These are phyloP conservation scores for Neoboletus brunneissimus DNA, from an alignment of 768 basidiomycete species.

Conservation along the genomic window DNA sequence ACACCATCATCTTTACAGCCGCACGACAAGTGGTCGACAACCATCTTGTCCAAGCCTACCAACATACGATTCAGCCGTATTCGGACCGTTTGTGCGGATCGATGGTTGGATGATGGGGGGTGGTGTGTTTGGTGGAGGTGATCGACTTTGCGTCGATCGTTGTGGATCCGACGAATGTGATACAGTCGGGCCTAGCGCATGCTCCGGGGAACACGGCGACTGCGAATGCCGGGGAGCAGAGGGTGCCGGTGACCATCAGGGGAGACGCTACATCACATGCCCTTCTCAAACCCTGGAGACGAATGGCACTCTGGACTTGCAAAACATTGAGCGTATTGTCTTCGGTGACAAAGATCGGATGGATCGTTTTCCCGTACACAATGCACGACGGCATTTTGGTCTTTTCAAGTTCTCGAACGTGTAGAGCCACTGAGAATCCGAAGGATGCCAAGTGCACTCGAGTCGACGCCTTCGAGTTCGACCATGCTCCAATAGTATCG, in stretches of 20 bases:
- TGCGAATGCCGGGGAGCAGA: not conserved
- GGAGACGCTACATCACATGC: not conserved
- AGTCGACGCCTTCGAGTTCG: not conserved
- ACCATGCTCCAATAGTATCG: not conserved
- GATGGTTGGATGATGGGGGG: constrained; percentile 1
- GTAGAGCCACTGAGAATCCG: no score
- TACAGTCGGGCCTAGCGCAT: not conserved
- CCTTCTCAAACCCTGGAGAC: not conserved
- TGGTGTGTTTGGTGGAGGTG: not conserved
- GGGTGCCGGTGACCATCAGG: not conserved
- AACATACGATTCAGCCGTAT: no score
- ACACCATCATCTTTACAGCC: not conserved
- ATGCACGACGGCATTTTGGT: no score
- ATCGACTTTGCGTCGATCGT: constrained; percentile 9
- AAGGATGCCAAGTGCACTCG: not conserved
- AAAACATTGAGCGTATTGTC: not conserved
- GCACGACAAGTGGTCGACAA: not conserved
- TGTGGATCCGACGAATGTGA: not conserved
- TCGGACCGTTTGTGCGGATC: not conserved
- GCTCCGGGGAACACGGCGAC: not conserved
- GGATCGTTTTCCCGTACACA: not conserved
- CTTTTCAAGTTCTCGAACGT: not conserved
- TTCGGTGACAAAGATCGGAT: not conserved
- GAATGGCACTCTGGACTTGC: not conserved
- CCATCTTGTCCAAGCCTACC: no score